Conservation (phyloP, 164 flowering plant species). For the Umbellularia californica region DNA sequence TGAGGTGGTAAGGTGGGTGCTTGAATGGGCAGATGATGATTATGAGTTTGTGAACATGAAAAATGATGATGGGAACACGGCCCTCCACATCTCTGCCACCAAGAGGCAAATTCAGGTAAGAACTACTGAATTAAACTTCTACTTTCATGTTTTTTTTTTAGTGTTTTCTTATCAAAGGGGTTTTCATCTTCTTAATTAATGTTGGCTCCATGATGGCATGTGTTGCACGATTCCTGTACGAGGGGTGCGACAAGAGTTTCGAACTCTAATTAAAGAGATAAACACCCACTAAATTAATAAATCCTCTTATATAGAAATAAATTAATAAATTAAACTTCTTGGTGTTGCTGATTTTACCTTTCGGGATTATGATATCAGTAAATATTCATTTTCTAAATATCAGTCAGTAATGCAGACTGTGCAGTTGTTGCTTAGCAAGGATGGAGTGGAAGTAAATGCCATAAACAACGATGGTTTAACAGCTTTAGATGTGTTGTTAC, state of each 20-base stretch:
- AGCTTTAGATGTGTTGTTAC: neutral
- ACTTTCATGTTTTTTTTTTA: too few relatives aligned
- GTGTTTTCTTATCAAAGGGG: too few relatives aligned
- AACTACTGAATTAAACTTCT: too few relatives aligned
- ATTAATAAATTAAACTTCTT: too few relatives aligned
- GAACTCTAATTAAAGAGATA: too few relatives aligned
- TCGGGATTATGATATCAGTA: neutral
- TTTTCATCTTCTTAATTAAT: too few relatives aligned
- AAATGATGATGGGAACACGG: slow-evolving; percentile 2
- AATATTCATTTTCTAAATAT: neutral
- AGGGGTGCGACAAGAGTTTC: neutral
- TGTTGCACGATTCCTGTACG: too few relatives aligned
- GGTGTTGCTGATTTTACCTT: neutral
- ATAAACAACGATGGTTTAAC: neutral
- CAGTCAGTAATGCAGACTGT: neutral
- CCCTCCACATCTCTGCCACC: slow-evolving; percentile 4
- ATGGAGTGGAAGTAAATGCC: neutral
- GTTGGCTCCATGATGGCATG: too few relatives aligned
- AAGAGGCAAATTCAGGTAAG: neutral
- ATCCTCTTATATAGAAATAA: too few relatives aligned
- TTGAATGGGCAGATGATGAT: neutral
- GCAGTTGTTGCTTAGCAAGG: neutral
- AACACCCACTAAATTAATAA: neutral
- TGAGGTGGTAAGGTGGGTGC: neutral
- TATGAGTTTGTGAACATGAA: neutral